phyloP scores from a whole-genome alignment of 805 yeast species.

The Candida coleopterorum region DNA sequence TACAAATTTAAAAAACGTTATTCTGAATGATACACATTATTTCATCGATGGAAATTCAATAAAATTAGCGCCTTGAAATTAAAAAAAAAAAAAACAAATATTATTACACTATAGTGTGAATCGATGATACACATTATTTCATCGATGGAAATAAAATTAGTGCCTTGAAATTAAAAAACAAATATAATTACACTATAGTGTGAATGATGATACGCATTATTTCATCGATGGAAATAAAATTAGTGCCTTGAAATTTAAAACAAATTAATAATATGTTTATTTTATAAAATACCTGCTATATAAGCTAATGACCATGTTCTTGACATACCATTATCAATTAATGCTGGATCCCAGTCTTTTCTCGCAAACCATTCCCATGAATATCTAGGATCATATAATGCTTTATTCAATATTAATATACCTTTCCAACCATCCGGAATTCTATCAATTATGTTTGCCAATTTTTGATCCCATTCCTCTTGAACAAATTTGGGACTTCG shows the following conservation, averaged over 20 bases:
- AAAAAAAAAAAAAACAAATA: neutral
- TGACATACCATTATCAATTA: conserved; percentile 81
- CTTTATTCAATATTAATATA: conserved; percentile 65
- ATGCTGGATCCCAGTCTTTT: conserved; percentile 45
- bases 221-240: neutral
- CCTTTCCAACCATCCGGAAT: conserved; percentile 72
- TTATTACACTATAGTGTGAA: too few relatives aligned
- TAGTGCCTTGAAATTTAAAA: neutral
- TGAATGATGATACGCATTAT: conserved; percentile 5
- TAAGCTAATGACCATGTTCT: conserved; percentile 82
- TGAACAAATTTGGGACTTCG: conserved; percentile 49
- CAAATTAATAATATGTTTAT: neutral
- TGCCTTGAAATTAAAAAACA: neutral
- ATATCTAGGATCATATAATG: conserved; percentile 60
- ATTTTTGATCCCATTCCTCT: conserved; percentile 60
- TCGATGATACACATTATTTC: conserved; percentile 3
- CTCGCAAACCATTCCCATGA: conserved; percentile 44
- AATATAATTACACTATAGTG: too few relatives aligned
- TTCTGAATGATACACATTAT: conserved; percentile 5
- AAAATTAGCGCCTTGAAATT: neutral
- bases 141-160: neutral
- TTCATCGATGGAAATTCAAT: neutral
- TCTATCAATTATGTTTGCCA: conserved; percentile 39
- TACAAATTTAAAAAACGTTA: neutral
- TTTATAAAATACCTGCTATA: conserved; percentile 51